Percentiles rank a stretch among this genome's conserved stretches.
These are phyloP conservation scores for Aspergillus terreus DNA, from an alignment of 2,329 filamentous ascomycete species.

Conservation along the genomic window DNA sequence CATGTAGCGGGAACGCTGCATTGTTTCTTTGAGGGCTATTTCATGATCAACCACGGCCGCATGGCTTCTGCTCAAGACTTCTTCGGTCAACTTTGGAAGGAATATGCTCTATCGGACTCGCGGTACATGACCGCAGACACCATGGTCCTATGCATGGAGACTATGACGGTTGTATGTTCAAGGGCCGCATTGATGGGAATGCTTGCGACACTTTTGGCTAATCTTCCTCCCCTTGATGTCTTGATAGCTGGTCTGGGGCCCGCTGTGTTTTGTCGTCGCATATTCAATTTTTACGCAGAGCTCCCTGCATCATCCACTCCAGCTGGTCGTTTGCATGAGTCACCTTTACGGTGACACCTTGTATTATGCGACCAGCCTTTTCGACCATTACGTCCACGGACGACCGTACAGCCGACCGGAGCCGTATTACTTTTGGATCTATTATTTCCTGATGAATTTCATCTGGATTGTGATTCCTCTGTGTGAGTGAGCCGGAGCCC, in stretches of 20 bases:
- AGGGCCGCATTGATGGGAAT: background rate
- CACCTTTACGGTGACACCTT: conserved; percentile 63
- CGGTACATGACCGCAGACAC: conserved; percentile 77
- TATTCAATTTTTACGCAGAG: conserved; percentile 52
- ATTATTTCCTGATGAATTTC: conserved; percentile 64
- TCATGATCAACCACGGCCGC: conserved; percentile 63
- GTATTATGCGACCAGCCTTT: conserved; percentile 62
- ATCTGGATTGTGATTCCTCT: conserved; percentile 63
- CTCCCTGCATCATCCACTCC: conserved; percentile 56
- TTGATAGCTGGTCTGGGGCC: conserved; percentile 57
- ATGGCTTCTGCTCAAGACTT: conserved; percentile 67
- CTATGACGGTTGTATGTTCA: conserved; percentile 66
- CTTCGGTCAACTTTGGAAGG: conserved; percentile 87
- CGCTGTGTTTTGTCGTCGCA: conserved; percentile 56
- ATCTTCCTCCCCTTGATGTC: background rate
- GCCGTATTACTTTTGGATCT: conserved; percentile 62
- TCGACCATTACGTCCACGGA: conserved; percentile 55
- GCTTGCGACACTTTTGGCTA: background rate
- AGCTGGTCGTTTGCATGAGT: conserved; percentile 59
- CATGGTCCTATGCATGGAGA: conserved; percentile 85
- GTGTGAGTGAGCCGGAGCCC: conserved; percentile 39
- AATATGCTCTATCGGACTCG: conserved; percentile 83
- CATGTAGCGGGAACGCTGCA: conserved; percentile 55
- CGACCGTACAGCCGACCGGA: conserved; percentile 59
- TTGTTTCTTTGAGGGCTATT: conserved; percentile 82